A percentile compares a stretch with the other conserved stretches of the same genome.
phyloP scores from a whole-genome alignment of 2,329 filamentous ascomycete species.

The Monilinia vaccinii-corymbosi region DNA sequence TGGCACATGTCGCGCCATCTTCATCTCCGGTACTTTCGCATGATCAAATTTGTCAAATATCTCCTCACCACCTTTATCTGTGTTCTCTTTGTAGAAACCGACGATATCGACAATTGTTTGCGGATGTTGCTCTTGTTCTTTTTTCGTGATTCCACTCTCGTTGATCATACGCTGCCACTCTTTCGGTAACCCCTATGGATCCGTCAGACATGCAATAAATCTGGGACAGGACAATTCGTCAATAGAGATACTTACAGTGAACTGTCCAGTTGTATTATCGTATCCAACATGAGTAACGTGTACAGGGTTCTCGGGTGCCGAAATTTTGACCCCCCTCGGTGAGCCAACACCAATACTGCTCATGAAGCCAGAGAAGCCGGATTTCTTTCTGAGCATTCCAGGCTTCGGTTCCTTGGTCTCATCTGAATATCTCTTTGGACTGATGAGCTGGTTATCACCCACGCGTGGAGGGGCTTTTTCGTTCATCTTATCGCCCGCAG shows the following conservation, averaged over 20 bases:
- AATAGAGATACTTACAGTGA: constrained; percentile 53
- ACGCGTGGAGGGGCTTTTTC: constrained; percentile 35
- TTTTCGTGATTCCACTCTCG: constrained; percentile 92
- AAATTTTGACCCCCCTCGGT: constrained; percentile 85
- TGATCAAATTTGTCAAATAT: constrained; percentile 96
- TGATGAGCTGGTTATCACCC: constrained; percentile 39
- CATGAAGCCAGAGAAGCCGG: constrained; percentile 80
- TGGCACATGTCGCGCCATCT: constrained; percentile 30
- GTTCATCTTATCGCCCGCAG: constrained; percentile 43
- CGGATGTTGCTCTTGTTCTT: constrained; percentile 90
- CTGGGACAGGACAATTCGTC: neutral
- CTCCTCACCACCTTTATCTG: constrained; percentile 64
- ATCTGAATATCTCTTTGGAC: constrained; percentile 69
- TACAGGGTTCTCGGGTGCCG: constrained; percentile 94
- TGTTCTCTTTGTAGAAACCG: constrained; percentile 93
- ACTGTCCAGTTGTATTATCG: constrained; percentile 91
- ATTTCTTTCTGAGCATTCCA: constrained; percentile 67
- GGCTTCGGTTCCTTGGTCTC: constrained; percentile 58
- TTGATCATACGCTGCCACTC: constrained; percentile 96
- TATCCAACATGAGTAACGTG: constrained; percentile 98
- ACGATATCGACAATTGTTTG: constrained; percentile 94
- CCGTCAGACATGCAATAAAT: neutral
- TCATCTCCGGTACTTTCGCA: constrained; percentile 52
- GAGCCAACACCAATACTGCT: constrained; percentile 72
- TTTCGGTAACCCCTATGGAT: constrained; percentile 72